Percentiles rank a stretch among this genome's conserved stretches.
phyloP scores from a whole-genome alignment of 495 filamentous ascomycete genomes.

The Hyaloscypha variabilis region DNA sequence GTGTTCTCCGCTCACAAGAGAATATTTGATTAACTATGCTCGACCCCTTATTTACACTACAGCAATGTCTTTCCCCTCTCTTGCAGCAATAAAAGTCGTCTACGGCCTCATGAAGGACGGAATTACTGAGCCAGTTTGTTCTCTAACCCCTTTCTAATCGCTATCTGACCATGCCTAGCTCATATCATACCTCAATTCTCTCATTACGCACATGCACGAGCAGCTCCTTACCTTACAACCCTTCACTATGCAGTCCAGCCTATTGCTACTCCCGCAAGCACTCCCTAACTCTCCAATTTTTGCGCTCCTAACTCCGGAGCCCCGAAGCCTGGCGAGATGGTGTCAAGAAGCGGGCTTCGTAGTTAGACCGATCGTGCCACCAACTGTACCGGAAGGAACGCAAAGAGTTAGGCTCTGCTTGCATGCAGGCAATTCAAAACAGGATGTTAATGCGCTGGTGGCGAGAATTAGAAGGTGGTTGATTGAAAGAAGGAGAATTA shows the following conservation, averaged over 20 bases:
- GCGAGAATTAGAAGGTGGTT: conserved; percentile 46
- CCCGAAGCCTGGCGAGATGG: conserved; percentile 49
- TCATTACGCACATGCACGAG: conserved; percentile 32
- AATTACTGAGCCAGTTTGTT: conserved; percentile 39
- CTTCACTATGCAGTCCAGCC: not conserved
- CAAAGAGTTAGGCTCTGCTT: conserved; percentile 56
- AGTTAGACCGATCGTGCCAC: conserved; percentile 56
- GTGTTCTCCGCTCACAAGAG: conserved; percentile 48
- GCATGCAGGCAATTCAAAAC: conserved; percentile 52
- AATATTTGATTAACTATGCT: conserved; percentile 68
- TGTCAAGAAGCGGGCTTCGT: conserved; percentile 53
- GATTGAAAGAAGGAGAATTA: not conserved
- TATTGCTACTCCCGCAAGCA: conserved; percentile 30
- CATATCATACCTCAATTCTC: conserved; percentile 32
- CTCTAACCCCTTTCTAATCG: conserved; percentile 20
- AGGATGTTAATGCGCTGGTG: conserved; percentile 47
- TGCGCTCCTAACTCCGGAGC: conserved; percentile 44
- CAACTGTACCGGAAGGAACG: conserved; percentile 54
- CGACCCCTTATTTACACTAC: conserved; percentile 65
- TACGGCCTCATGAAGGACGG: conserved; percentile 53
- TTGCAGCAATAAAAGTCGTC: conserved; percentile 50
- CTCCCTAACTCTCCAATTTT: conserved; percentile 43
- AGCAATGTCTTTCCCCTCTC: conserved; percentile 53
- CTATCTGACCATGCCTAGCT: conserved; percentile 24
- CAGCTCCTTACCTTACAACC: conserved; percentile 10